Evolutionary conservation across 2,329 filamentous ascomycete species (phyloP).

Genomic region (Arthrobotrys sphaeroides): DNA sequence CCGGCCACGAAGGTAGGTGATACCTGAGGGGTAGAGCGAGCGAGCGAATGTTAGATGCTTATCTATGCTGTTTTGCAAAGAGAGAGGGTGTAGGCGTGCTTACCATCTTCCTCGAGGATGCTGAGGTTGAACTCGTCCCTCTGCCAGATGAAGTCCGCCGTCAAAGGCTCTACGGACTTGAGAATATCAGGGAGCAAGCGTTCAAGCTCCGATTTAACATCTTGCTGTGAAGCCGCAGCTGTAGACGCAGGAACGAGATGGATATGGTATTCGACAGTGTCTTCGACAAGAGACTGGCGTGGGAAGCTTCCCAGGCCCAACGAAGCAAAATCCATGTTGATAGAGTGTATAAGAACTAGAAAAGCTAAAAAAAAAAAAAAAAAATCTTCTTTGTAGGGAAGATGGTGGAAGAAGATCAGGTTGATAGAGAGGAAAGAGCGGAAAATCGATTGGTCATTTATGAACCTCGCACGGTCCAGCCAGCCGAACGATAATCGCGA

Average conservation of each 20-base stretch:
- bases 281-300: slow-evolving; percentile 48
- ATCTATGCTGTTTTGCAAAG: background rate
- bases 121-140: slow-evolving; percentile 80
- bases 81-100: background rate
- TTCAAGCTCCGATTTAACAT: slow-evolving; percentile 30
- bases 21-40: slow-evolving; percentile 59
- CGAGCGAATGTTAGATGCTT: background rate
- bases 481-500: slow-evolving; percentile 8
- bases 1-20: slow-evolving; percentile 74
- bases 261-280: slow-evolving; percentile 50
- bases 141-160: slow-evolving; percentile 77
- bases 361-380: background rate
- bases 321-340: slow-evolving; percentile 44
- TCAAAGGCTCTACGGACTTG: slow-evolving; percentile 50
- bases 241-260: slow-evolving; percentile 18
- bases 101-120: slow-evolving; percentile 67
- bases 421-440: background rate
- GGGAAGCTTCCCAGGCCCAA: slow-evolving; percentile 43
- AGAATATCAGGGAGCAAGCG: slow-evolving; percentile 34
- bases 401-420: background rate
- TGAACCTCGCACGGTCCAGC: background rate
- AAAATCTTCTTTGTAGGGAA: background rate
- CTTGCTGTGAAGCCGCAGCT: slow-evolving; percentile 7
- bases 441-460: slow-evolving; percentile 8
- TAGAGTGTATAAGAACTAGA: no score